Evolutionary conservation across 78 protist genomes (phyloP).

Genomic region (Dictyostelium purpureum): DNA sequence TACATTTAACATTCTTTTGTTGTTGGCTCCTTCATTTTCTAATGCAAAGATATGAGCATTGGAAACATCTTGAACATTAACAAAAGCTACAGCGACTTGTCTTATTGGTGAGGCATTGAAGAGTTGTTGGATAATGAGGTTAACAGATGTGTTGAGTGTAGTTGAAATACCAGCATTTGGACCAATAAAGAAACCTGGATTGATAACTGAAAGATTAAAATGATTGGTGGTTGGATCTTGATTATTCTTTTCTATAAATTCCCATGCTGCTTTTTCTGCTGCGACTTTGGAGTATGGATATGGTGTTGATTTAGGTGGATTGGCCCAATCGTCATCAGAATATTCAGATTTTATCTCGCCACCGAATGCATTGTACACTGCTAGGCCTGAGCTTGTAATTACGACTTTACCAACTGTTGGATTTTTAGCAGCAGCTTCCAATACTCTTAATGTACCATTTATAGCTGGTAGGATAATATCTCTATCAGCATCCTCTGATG

Average conservation of each 20-base stretch:
- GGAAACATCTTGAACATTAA: constrained; percentile 1
- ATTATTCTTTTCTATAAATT: background rate
- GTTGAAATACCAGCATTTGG: background rate
- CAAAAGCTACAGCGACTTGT: background rate
- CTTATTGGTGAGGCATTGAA: background rate
- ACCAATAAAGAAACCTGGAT: background rate
- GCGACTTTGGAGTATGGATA: background rate
- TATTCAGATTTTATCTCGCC: background rate
- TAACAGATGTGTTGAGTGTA: background rate
- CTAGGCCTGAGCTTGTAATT: background rate
- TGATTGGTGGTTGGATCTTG: background rate
- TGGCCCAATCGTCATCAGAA: constrained; percentile 1
- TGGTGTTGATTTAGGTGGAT: background rate
- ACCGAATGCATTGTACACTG: background rate
- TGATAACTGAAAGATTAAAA: background rate
- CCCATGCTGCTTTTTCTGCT: constrained; percentile 42
- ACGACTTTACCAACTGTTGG: background rate
- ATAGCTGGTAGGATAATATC: constrained; percentile 18
- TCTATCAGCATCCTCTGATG: background rate
- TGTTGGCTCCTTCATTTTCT: background rate
- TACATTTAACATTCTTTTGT: background rate
- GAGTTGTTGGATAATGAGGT: background rate
- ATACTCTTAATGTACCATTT: background rate
- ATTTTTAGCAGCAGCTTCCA: background rate
- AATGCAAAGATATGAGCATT: background rate